phyloP scores from a whole-genome alignment of 2,329 filamentous ascomycete species.

The Torrubiella hemipterigena region DNA sequence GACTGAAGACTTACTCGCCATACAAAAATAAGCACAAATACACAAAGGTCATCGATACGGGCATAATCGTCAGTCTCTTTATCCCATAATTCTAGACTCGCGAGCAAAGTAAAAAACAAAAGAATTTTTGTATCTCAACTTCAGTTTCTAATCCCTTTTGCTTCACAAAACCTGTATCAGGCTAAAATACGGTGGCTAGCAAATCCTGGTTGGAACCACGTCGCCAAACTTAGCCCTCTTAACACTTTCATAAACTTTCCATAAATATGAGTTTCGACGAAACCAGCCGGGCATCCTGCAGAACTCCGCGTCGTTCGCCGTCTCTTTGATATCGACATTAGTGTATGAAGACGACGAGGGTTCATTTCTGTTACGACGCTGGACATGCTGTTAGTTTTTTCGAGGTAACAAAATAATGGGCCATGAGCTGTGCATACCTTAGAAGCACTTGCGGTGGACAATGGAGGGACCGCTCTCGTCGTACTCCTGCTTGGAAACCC shows the following conservation, averaged over 20 bases:
- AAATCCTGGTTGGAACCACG: constrained; percentile 33
- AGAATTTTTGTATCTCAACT: constrained; percentile 46
- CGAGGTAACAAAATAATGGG: neutral
- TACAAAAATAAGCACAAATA: too few relatives aligned
- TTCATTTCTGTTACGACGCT: constrained; percentile 20
- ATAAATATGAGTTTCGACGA: constrained; percentile 42
- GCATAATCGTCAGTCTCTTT: too few relatives aligned
- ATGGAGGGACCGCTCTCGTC: constrained; percentile 99
- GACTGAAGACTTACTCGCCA: too few relatives aligned
- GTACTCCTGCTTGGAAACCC: constrained; percentile 99
- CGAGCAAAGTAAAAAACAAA: constrained; percentile 22
- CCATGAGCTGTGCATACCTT: constrained; percentile 45
- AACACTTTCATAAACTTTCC: constrained; percentile 46
- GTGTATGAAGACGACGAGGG: constrained; percentile 20
- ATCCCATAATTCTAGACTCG: constrained; percentile 21
- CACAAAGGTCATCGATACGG: too few relatives aligned
- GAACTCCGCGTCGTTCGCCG: constrained; percentile 30
- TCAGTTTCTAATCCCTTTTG: constrained; percentile 38
- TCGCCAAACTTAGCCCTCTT: constrained; percentile 37
- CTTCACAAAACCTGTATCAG: constrained; percentile 31
- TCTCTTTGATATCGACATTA: constrained; percentile 31
- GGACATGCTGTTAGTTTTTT: constrained; percentile 12
- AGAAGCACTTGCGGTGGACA: constrained; percentile 99
- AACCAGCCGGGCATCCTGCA: constrained; percentile 33
- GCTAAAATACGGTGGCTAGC: constrained; percentile 37